Base-by-base conservation (phyloP, 1,284 basidiomycete genomes). In the Moniliophthora roreri region DNA sequence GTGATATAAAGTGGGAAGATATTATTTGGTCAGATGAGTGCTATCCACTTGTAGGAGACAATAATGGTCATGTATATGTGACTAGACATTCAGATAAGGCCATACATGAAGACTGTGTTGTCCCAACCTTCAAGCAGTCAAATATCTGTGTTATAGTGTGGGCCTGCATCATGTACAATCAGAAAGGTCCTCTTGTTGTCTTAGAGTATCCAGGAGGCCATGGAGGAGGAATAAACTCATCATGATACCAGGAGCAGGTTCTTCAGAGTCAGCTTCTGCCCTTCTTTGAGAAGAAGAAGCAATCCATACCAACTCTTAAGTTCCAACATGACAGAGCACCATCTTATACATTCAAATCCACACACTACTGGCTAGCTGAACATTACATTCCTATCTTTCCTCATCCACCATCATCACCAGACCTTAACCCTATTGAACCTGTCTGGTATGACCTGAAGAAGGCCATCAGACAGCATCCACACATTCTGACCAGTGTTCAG, bases 321-420 rank as follows among this genome's bases (percentile, higher is more conserved):
- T 66, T 65, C 51, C 64, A 67, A 57, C 64, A 67, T 42, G 66
- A 67, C 48, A 51, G 54, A 36, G 60, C 63, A 37, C 56, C 59
- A 16, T 26, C 53, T 20, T 64, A 67, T 52, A 53, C 20, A 1
- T 48, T 48, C 10, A 62, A 60, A 55, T 5, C 23, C 9, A 58
- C 58, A 1, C 50, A 51, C 21, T 51, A 57, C n/a, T 67, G 62
- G 62, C 50, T 64, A n/a, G 5, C 28, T 4, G 42, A 57, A 6
- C 52, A 59, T 46, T 21, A 35, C 4, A 59, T 61, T 34, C 42
- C 53, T 7, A 41, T 63, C 9, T 50, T 61, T 18, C 47, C 36
- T n/a, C 61, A 63, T 40, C 58, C 53, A 1, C 46, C 56, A 15
- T 38, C 49, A 13, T 60, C 56, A 26, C 63, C 60, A 23, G 59